A percentile compares a stretch with the other conserved stretches of the same genome.
Conservation (phyloP, 148 eudicot species). For the Chenopodium berlandieri region DNA sequence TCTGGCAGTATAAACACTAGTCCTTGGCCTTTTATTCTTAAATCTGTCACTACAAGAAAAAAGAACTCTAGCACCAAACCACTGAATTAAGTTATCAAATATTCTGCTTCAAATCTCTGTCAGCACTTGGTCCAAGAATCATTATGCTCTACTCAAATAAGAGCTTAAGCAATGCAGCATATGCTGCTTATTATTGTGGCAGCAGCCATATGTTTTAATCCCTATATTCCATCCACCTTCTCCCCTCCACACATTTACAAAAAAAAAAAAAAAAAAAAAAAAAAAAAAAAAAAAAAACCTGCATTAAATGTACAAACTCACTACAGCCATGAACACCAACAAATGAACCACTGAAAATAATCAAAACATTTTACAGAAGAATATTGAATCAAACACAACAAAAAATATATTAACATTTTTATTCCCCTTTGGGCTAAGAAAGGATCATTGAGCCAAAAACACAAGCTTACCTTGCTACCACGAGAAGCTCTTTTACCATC, state of each 20-base stretch:
- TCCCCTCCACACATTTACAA: background rate
- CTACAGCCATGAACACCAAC: background rate
- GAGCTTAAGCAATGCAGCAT: background rate
- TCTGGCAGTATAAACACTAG: background rate
- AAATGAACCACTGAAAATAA: background rate
- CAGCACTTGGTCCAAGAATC: background rate
- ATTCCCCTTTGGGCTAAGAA: background rate
- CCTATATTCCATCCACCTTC: background rate
- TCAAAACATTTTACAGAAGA: background rate
- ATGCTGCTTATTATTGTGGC: background rate
- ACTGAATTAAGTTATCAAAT: too few relatives aligned
- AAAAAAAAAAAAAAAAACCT: background rate
- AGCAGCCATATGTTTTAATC: background rate
- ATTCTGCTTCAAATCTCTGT: background rate
- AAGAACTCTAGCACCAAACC: background rate
- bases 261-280: background rate
- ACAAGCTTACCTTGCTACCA: slow-evolving; percentile 61
- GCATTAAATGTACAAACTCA: background rate
- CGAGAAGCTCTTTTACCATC: slow-evolving; percentile 71
- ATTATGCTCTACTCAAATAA: too few relatives aligned
- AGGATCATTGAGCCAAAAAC: background rate
- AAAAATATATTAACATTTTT: background rate
- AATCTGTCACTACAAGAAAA: background rate
- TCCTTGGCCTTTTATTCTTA: background rate
- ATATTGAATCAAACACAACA: background rate